phyloP scores from a whole-genome alignment of 345 rosid genomes.

The Salix arbutifolia region DNA sequence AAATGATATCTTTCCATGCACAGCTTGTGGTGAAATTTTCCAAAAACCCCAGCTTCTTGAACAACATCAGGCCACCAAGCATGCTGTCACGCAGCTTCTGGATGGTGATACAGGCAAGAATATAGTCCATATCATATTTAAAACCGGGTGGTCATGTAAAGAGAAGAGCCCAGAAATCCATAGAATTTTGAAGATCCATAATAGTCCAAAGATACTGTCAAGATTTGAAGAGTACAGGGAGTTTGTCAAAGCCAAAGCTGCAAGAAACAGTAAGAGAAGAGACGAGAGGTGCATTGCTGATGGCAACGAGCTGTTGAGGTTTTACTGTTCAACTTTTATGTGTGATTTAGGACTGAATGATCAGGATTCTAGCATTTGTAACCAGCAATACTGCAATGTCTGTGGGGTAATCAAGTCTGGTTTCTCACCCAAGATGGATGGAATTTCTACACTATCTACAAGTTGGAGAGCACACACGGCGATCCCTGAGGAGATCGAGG shows the following conservation, averaged over 20 bases:
- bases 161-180: conserved; percentile 45
- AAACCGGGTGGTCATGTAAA: conserved; percentile 65
- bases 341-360: conserved; percentile 70
- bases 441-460: conserved; percentile 66
- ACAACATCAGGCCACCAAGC: conserved; percentile 63
- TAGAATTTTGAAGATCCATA: conserved; percentile 81
- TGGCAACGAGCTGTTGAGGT: conserved; percentile 91
- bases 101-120: conserved; percentile 84
- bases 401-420: conserved; percentile 82
- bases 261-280: conserved; percentile 40
- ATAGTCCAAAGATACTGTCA: conserved; percentile 59
- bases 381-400: conserved; percentile 70
- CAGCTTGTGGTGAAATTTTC: conserved; percentile 78
- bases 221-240: conserved; percentile 93
- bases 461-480: conserved; percentile 87
- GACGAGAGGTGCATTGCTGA: conserved; percentile 95
- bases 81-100: conserved; percentile 68
- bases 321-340: conserved; percentile 79
- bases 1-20: conserved; percentile 71
- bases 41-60: conserved; percentile 55
- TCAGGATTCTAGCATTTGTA: conserved; percentile 44
- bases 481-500: conserved; percentile 70
- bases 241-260: conserved; percentile 66
- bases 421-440: conserved; percentile 86
- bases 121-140: conserved; percentile 79